These are phyloP conservation scores for Perkinsus marinus DNA, from an alignment of 169 alveolate genomes.

Conservation along the genomic window DNA sequence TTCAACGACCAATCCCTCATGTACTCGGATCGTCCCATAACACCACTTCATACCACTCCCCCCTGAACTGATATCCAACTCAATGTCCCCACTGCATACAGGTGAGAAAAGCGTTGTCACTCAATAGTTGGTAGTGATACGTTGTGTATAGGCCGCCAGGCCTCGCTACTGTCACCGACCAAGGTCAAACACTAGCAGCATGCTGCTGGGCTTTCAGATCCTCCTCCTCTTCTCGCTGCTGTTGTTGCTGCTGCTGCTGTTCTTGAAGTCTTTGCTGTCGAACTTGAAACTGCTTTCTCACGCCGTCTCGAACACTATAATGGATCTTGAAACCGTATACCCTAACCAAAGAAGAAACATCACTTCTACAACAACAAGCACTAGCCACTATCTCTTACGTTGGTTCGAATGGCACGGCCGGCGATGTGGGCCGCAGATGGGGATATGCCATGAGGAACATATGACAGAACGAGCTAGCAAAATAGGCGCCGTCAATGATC, in stretches of 20 bases:
- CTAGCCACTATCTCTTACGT: neutral
- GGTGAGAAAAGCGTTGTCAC: neutral
- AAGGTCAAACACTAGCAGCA: neutral
- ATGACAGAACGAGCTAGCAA: constrained; percentile 45
- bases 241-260: neutral
- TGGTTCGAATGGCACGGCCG: neutral
- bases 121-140: neutral
- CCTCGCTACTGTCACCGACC: neutral
- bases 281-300: neutral
- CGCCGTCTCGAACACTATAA: neutral
- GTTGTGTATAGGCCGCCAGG: neutral
- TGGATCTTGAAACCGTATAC: neutral
- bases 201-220: neutral
- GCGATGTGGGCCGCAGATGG: neutral
- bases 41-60: neutral
- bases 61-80: neutral
- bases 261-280: neutral
- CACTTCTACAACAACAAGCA: neutral
- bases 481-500: constrained; percentile 46
- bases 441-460: constrained; percentile 11
- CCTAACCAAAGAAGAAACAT: neutral
- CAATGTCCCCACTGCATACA: neutral
- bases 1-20: too few species aligned
- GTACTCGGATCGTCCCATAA: too few species aligned
- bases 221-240: neutral